Conservation (phyloP, 2,329 filamentous ascomycete species). For the Beauveria asiatica region DNA sequence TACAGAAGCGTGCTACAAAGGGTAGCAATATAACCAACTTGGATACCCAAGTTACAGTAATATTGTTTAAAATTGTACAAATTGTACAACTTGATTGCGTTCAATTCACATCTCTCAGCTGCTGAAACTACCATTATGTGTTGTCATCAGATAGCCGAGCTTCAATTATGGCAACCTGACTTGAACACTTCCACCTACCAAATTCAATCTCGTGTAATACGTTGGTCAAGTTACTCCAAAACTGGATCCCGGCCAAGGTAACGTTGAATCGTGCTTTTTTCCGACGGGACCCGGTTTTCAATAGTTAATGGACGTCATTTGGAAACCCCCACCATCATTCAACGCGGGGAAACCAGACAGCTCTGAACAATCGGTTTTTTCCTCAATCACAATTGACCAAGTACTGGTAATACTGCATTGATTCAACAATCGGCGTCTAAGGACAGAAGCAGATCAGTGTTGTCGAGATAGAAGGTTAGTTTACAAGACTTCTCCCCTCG, state of each 20-base stretch:
- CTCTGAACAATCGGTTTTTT: neutral
- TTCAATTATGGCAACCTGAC: neutral
- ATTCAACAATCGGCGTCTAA: too few species aligned
- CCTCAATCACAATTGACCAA: neutral
- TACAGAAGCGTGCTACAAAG: neutral
- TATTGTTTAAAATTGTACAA: neutral
- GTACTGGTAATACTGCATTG: too few species aligned
- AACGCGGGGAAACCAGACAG: neutral
- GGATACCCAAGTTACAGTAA: neutral
- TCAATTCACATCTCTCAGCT: too few species aligned
- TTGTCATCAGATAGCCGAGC: too few species aligned
- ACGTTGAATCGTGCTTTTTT: conserved; percentile 6
- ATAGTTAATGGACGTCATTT: conserved; percentile 1
- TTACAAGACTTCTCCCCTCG: neutral
- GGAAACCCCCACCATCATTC: conserved; percentile 1
- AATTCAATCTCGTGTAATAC: neutral
- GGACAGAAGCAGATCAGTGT: neutral
- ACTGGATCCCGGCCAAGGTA: conserved; percentile 5
- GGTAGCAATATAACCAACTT: neutral
- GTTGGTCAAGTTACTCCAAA: neutral
- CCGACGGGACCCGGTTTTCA: neutral
- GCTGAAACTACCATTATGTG: too few species aligned
- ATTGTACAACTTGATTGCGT: too few species aligned
- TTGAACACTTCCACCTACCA: neutral
- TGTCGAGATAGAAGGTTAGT: neutral